Percentiles rank a stretch among this genome's conserved stretches.
phyloP scores from a whole-genome alignment of 2,329 filamentous ascomycete species.

The Pezicula neosporulosa region DNA sequence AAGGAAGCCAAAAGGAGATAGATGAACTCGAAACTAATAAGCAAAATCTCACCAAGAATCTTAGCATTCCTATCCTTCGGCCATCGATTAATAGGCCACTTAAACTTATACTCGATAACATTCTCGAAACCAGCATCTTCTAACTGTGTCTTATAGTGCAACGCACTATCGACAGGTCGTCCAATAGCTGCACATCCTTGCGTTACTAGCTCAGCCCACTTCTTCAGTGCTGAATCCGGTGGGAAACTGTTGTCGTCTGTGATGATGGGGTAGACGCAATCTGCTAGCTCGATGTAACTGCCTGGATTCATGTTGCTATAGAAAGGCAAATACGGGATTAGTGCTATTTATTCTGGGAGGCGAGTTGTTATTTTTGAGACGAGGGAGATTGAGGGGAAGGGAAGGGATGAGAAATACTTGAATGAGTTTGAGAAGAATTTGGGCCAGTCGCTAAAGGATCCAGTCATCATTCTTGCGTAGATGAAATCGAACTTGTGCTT shows the following conservation, averaged over 20 bases:
- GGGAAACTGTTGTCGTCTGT: constrained; percentile 29
- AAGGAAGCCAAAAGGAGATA: too few relatives aligned
- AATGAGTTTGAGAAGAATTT: constrained; percentile 9
- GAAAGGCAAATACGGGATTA: background rate
- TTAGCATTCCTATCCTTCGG: constrained; percentile 38
- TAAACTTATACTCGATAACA: constrained; percentile 37
- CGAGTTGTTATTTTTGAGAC: background rate
- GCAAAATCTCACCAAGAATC: too few relatives aligned
- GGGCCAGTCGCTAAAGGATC: constrained; percentile 9
- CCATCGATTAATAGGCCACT: constrained; percentile 49
- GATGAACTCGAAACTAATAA: too few relatives aligned
- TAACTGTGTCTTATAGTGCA: constrained; percentile 9
- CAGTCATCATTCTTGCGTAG: constrained; percentile 39
- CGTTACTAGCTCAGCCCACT: constrained; percentile 21
- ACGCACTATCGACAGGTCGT: constrained; percentile 28
- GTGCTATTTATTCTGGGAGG: background rate
- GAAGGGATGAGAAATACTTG: background rate
- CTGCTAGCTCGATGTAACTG: constrained; percentile 29
- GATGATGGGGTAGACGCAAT: constrained; percentile 20
- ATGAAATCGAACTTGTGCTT: constrained; percentile 56
- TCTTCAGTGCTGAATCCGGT: constrained; percentile 3
- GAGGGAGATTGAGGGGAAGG: background rate
- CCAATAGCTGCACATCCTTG: constrained; percentile 27
- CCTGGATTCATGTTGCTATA: constrained; percentile 19
- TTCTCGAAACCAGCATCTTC: constrained; percentile 18